Percentiles rank a stretch among this genome's conserved stretches.
These are phyloP conservation scores for Pterocarpus santalinus DNA, from an alignment of 306 rosid genomes.

Conservation along the genomic window DNA sequence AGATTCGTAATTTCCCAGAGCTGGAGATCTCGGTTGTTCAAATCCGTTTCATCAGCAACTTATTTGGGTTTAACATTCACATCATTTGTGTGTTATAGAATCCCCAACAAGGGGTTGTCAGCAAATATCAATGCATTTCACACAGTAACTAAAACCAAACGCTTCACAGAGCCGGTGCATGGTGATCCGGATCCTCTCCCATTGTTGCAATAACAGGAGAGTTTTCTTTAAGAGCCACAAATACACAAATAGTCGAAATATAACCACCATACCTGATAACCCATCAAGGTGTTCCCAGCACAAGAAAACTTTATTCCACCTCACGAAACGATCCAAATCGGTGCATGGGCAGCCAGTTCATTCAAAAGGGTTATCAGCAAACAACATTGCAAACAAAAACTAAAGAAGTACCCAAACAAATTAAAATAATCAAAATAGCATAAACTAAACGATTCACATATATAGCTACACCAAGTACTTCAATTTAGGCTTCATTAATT, in stretches of 20 bases:
- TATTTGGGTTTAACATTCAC: not conserved
- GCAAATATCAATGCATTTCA: not conserved
- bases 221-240: not conserved
- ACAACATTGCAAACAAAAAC: not conserved
- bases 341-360: not conserved
- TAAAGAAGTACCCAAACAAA: not conserved
- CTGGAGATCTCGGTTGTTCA: not conserved
- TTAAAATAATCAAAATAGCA: not conserved
- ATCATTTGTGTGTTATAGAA: not conserved
- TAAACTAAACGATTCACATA: constrained; percentile 3
- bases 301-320: not conserved
- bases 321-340: not conserved
- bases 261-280: not conserved
- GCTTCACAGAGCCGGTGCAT: not conserved
- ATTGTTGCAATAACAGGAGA: not conserved
- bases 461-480: too few relatives aligned
- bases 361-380: not conserved
- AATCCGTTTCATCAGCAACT: not conserved
- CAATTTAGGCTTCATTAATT: too few relatives aligned
- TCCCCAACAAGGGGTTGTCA: not conserved
- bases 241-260: not conserved
- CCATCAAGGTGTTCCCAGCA: not conserved
- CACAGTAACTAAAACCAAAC: not conserved
- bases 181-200: not conserved
- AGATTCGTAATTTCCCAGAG: not conserved